phyloP scores from a whole-genome alignment of 495 filamentous ascomycete genomes.

The Physcia stellaris region DNA sequence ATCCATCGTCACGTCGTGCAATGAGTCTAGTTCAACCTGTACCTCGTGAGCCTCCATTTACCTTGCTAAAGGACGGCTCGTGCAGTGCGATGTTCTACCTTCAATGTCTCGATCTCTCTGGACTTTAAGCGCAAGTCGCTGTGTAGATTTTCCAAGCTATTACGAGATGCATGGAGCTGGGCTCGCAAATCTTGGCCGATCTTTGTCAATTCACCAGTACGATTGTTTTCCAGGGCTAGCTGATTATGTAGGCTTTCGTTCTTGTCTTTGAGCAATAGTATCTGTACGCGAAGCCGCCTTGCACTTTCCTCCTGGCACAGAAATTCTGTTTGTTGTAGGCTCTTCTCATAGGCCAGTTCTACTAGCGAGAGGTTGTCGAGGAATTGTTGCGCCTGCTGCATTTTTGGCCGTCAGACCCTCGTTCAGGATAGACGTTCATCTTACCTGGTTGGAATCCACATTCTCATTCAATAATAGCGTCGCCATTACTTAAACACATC shows the following conservation, averaged over 20 bases:
- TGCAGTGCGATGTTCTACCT: conserved; percentile 35
- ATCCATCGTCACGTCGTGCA: conserved; percentile 48
- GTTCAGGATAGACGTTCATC: too few relatives aligned
- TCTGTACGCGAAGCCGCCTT: conserved; percentile 49
- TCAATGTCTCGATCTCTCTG: conserved; percentile 52
- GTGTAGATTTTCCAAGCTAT: conserved; percentile 42
- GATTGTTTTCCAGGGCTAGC: conserved; percentile 40
- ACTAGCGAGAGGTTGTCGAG: too few relatives aligned
- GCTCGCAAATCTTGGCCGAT: conserved; percentile 39
- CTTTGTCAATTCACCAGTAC: conserved; percentile 31
- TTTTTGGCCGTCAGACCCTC: too few relatives aligned
- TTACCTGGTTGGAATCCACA: too few relatives aligned
- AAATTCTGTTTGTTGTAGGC: conserved; percentile 39
- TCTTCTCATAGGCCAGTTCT: conserved; percentile 53
- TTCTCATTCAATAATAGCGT: too few relatives aligned
- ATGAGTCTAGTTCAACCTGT: conserved; percentile 54
- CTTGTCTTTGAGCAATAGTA: conserved; percentile 57
- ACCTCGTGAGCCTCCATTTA: neutral
- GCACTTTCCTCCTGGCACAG: conserved; percentile 54
- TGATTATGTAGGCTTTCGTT: conserved; percentile 49
- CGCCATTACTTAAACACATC: too few relatives aligned
- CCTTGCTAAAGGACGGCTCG: neutral
- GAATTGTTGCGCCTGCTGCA: too few relatives aligned
- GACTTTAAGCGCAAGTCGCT: conserved; percentile 39
- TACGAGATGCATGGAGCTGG: conserved; percentile 42